phyloP scores from a whole-genome alignment of 805 yeast species.

The Jamesozyma spencerorum region DNA sequence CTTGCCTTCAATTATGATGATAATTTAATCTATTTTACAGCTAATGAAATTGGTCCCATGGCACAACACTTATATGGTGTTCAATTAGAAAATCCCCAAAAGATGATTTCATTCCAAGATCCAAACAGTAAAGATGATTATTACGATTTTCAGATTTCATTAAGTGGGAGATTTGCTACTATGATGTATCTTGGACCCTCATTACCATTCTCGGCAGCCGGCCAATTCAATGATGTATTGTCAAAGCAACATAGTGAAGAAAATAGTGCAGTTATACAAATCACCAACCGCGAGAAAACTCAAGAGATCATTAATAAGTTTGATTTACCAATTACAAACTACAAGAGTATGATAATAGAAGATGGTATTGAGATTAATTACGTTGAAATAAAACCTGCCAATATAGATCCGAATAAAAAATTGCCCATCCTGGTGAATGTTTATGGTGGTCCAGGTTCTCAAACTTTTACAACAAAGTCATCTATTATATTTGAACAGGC shows the following conservation, averaged over 20 bases:
- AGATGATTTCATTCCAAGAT: conserved; percentile 13
- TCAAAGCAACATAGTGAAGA: conserved; percentile 9
- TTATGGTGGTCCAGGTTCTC: conserved; percentile 80
- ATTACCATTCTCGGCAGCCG: conserved; percentile 15
- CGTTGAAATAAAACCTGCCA: conserved; percentile 54
- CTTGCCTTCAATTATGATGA: conserved; percentile 40
- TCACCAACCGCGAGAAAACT: conserved; percentile 12
- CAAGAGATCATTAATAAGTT: conserved; percentile 24
- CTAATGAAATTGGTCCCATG: conserved; percentile 38
- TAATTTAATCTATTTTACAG: conserved; percentile 44
- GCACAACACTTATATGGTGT: conserved; percentile 53
- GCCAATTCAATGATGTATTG: conserved; percentile 12
- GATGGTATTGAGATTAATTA: conserved; percentile 40
- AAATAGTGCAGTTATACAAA: conserved; percentile 5
- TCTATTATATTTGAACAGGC: conserved; percentile 49
- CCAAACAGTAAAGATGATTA: conserved; percentile 15
- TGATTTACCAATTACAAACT: conserved; percentile 39
- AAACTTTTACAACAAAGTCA: conserved; percentile 41
- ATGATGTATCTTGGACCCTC: conserved; percentile 22
- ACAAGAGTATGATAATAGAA: conserved; percentile 33
- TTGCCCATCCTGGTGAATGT: conserved; percentile 61
- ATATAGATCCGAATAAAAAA: conserved; percentile 37
- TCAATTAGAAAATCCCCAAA: conserved; percentile 23
- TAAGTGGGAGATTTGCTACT: conserved; percentile 41
- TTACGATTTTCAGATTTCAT: conserved; percentile 45